These are phyloP conservation scores for Chytriomyces sp. DNA, from an alignment of 192 early-diverging fungal genomes.

Conservation along the genomic window DNA sequence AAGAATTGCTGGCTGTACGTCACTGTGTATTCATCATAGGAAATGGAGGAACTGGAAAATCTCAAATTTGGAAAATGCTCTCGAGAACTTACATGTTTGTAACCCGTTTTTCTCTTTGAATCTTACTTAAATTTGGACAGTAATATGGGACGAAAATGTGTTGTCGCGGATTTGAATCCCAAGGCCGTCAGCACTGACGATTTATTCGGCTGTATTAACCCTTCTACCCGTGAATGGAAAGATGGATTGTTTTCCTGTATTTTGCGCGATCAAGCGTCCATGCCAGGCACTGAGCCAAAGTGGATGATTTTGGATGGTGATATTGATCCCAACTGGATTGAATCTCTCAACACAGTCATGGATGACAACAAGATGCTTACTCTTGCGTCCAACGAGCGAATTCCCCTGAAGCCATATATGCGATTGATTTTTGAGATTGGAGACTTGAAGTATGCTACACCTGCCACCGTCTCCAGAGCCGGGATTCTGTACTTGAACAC, in stretches of 20 bases:
- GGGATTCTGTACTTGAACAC: constrained; percentile 68
- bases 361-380: constrained; percentile 74
- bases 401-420: constrained; percentile 68
- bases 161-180: constrained; percentile 61
- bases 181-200: constrained; percentile 70
- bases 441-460: constrained; percentile 69
- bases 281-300: constrained; percentile 62
- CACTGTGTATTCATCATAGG: constrained; percentile 73
- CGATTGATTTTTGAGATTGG: constrained; percentile 68
- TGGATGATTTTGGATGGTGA: constrained; percentile 64
- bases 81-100: constrained; percentile 47
- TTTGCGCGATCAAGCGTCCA: constrained; percentile 59
- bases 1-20: constrained; percentile 65
- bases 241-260: constrained; percentile 68
- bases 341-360: constrained; percentile 70
- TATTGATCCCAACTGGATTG: constrained; percentile 73
- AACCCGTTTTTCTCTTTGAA: not conserved
- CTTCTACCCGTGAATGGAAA: constrained; percentile 69
- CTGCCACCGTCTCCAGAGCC: constrained; percentile 70
- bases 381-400: constrained; percentile 65
- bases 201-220: constrained; percentile 69
- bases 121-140: too few relatives aligned
- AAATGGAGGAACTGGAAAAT: constrained; percentile 66
- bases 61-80: constrained; percentile 70
- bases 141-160: constrained; percentile 61